Conservation (phyloP, 2,329 filamentous ascomycete species). For the Fonsecaea pedrosoi region DNA sequence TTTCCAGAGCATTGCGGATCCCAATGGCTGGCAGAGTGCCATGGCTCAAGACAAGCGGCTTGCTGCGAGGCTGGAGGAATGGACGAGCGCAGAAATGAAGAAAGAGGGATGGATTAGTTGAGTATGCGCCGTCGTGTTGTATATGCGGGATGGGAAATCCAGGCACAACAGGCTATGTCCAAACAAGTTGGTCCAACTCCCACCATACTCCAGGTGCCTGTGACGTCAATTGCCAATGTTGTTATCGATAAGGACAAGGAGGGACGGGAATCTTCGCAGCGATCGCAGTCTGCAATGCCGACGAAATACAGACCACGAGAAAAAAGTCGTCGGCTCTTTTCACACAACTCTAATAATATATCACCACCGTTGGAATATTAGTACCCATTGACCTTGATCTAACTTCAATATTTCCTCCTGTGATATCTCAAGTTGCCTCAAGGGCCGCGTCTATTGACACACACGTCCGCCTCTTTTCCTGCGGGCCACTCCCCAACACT, state of each 20-base stretch:
- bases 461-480: not conserved
- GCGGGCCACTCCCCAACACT: not conserved
- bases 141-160: too few relatives aligned
- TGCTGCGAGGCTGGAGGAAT: slow-evolving; percentile 50
- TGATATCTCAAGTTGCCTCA: not conserved
- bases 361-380: not conserved
- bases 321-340: not conserved
- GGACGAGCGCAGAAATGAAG: slow-evolving; percentile 45
- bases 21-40: slow-evolving; percentile 41
- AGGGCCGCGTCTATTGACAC: not conserved
- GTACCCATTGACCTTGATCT: not conserved
- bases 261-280: too few relatives aligned
- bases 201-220: not conserved
- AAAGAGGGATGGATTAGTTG: slow-evolving; percentile 3
- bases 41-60: slow-evolving; percentile 46
- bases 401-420: not conserved
- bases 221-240: not conserved
- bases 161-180: too few relatives aligned
- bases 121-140: too few relatives aligned
- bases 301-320: not conserved
- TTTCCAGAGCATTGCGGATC: slow-evolving; percentile 49
- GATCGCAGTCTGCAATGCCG: not conserved
- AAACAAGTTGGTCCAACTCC: not conserved
- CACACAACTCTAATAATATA: not conserved
- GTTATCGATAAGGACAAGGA: slow-evolving; percentile 1